phyloP scores from a whole-genome alignment of 1,139 yeast species.

The Yamadazyma dushanensis region DNA sequence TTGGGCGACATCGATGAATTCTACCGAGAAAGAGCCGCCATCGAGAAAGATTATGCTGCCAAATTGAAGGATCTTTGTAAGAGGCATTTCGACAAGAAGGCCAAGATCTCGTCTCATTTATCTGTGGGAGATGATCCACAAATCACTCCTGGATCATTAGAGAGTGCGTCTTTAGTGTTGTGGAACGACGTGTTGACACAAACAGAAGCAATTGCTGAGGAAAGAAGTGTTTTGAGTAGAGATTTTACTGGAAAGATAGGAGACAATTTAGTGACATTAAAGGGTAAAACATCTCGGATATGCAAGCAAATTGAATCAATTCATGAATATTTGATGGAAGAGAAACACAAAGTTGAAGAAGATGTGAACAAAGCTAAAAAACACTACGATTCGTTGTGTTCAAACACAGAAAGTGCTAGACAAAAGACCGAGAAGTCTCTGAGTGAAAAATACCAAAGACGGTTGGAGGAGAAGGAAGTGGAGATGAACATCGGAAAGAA shows the following conservation, averaged over 20 bases:
- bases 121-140: slow-evolving; percentile 92
- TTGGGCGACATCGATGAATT: slow-evolving; percentile 76
- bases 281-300: slow-evolving; percentile 53
- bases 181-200: slow-evolving; percentile 90
- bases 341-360: slow-evolving; percentile 61
- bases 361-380: slow-evolving; percentile 72
- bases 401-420: slow-evolving; percentile 77
- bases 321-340: slow-evolving; percentile 55
- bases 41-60: slow-evolving; percentile 81
- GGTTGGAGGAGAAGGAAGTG: slow-evolving; percentile 59
- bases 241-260: slow-evolving; percentile 65
- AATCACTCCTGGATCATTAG: slow-evolving; percentile 93
- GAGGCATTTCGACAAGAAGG: slow-evolving; percentile 75
- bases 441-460: slow-evolving; percentile 59
- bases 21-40: slow-evolving; percentile 75
- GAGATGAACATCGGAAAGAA: slow-evolving; percentile 90
- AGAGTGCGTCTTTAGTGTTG: slow-evolving; percentile 87
- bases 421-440: slow-evolving; percentile 62
- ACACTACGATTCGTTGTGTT: slow-evolving; percentile 77
- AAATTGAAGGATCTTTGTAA: slow-evolving; percentile 65
- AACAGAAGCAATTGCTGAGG: slow-evolving; percentile 78
- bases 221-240: slow-evolving; percentile 57
- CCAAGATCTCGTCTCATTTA: slow-evolving; percentile 62
- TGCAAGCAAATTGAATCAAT: slow-evolving; percentile 57
- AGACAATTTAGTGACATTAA: slow-evolving; percentile 59